Base-by-base conservation (phyloP, 331 rosid genomes). In the Spiraea crenata region DNA sequence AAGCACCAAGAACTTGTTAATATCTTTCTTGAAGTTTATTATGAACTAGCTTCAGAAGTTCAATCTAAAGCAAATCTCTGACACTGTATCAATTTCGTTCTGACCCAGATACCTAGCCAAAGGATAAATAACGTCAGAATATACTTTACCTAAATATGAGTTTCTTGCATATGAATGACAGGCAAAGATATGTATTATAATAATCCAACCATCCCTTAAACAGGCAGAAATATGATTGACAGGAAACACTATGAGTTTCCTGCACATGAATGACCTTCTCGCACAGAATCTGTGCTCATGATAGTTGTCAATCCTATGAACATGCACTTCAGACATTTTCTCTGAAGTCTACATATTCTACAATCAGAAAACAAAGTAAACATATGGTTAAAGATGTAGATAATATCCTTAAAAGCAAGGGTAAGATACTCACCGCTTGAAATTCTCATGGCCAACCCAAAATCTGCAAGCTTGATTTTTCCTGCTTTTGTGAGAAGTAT, bases 401-500 rank as follows among this genome's bases (percentile, higher is more conserved):
- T 17, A 51, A 63, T 3, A 11, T 31, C 39, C 45, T 50, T n/a
- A 66, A 42, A 63, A 17, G 64, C 38, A 63, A 25, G 37, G 74
- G 66, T 51, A 76, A 16, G 35, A 73, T 2, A 40, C 72, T 63
- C 75, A 95, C 99, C 98, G 62, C 81, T 81, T 15, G 98, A 86
- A 81, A 95, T 86, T 87, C 99, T 85, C 90, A 89, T 89, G 72
- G 98, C 99, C 62, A 91, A 85, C 60, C 99, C 99, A 81, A 95
- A 95, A 86, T 95, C 99, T 34, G 99, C 99, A 54, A 95, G 98
- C 96, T 95, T 95, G 73, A 95, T 78, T 73, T 86, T 91, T 73
- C 97, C 99, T 11, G 88, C 73, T 65, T 83, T 74, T 0, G 96
- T 86, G 73, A 91, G 92, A 80, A 95, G 92, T 79, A 91, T 95